Conservation (phyloP, 257 asterid genomes). For the Nicotiana tabacum region DNA sequence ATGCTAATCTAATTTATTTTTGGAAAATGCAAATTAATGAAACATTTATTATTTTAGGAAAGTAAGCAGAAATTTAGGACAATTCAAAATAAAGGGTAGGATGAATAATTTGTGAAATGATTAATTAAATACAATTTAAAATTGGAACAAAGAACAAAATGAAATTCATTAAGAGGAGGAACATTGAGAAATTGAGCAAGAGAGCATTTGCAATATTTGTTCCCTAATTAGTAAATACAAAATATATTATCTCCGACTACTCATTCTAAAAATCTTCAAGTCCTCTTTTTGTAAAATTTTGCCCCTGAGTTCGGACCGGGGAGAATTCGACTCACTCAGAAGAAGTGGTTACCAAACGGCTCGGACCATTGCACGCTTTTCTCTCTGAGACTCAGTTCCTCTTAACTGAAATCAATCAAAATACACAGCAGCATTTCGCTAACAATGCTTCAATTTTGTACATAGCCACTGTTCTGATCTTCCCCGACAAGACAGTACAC, state of each 20-base stretch:
- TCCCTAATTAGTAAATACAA: not conserved
- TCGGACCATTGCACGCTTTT: not conserved
- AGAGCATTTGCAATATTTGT: not conserved
- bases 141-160: not conserved
- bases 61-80: not conserved
- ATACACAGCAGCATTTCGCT: not conserved
- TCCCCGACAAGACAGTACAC: not conserved
- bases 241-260: not conserved
- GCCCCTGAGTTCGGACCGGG: not conserved
- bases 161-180: not conserved
- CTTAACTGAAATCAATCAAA: not conserved
- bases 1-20: not conserved
- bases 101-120: not conserved
- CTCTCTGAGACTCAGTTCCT: not conserved
- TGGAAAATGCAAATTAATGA: not conserved
- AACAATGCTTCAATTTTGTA: constrained; percentile 22
- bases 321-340: not conserved
- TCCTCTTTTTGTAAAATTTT: not conserved
- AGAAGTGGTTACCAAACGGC: not conserved
- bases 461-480: constrained; percentile 2
- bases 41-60: not conserved
- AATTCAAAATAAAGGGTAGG: not conserved
- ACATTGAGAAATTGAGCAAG: not conserved
- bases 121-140: not conserved
- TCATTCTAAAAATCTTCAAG: not conserved